Evolutionary conservation across 139 green algal species (phyloP), one percentile per base, ranked within the genome.

Genomic region (Zygnema circumcarinatum): DNA sequence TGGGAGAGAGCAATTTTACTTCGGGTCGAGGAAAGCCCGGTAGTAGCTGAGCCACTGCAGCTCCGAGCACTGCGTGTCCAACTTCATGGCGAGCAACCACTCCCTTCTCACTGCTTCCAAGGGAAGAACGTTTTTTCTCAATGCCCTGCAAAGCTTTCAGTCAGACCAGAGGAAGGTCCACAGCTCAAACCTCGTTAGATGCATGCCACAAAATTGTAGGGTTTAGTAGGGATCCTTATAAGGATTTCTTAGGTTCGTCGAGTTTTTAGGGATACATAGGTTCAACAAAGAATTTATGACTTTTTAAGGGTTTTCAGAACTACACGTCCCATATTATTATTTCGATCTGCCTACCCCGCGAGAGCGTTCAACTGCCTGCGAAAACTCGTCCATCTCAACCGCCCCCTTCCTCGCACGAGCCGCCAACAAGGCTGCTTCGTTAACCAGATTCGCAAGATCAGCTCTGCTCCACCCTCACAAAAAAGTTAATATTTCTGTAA

Each of bases 391-490:
- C 40, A 96, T 56, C 0, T 75, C 89, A 11, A 92, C 87, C 2
- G 22, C 84, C 0, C 95, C 92, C 29, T 76, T 76, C 20, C 68
- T 76, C 31, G 91, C 81, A 21, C 96, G 84, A 0, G 92, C 96
- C 11, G 95, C 94, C 82, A 99, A 88, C 81, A 98, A 89, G 0
- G 94, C 92, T 1, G 93, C 96, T 92, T 99, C 96, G 79, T 98
- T 98, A 47, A 98, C 94, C 85, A 98, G 93, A 85, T 99, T 98
- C 22, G 94, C 93, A 85, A 99, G 93, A 90, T 99, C 96, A n/a
- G 97, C 97, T 42, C 97, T 96, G 67, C 36, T 40, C 35, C 11
- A 11, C 16, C 69, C 36, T 40, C 35, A 53, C 35, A 78, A 40
- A 39, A 36, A 25, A 78, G 7, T 16, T 78, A 40, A 40, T 40